phyloP scores from a whole-genome alignment of 306 rosid species.

The Pyrus bretschneideri region DNA sequence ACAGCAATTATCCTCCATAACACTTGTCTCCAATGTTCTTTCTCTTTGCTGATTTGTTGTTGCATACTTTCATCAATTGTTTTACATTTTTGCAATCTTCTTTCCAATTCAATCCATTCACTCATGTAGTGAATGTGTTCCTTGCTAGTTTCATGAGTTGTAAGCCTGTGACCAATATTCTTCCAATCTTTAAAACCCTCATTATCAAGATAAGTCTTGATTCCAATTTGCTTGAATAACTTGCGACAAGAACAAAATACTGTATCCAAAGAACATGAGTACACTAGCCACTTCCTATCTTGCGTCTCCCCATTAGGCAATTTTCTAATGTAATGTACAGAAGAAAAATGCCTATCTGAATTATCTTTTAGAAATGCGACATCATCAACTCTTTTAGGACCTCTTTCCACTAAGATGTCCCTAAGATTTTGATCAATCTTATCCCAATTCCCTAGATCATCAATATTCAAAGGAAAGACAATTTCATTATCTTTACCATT shows the following conservation, averaged over 20 bases:
- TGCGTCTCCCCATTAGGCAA: neutral
- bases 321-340: neutral
- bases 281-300: slow-evolving; percentile 7
- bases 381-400: neutral
- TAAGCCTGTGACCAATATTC: neutral
- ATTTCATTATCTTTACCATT: neutral
- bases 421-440: neutral
- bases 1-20: neutral
- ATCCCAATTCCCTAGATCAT: slow-evolving; percentile 1
- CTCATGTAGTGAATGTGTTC: neutral
- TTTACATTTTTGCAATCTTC: neutral
- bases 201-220: neutral
- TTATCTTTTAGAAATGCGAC: neutral
- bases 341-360: neutral
- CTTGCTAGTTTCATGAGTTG: neutral
- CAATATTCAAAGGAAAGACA: neutral
- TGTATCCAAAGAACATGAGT: neutral
- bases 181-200: neutral
- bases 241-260: neutral
- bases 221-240: neutral
- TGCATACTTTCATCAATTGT: slow-evolving; percentile 1
- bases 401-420: neutral
- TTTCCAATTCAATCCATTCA: neutral
- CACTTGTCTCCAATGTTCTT: slow-evolving; percentile 1
- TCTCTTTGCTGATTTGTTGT: neutral